A percentile compares a stretch with the other conserved stretches of the same genome.
These are phyloP conservation scores for Oryza punctata DNA, from an alignment of 176 grass and related monocot genomes.

Conservation along the genomic window DNA sequence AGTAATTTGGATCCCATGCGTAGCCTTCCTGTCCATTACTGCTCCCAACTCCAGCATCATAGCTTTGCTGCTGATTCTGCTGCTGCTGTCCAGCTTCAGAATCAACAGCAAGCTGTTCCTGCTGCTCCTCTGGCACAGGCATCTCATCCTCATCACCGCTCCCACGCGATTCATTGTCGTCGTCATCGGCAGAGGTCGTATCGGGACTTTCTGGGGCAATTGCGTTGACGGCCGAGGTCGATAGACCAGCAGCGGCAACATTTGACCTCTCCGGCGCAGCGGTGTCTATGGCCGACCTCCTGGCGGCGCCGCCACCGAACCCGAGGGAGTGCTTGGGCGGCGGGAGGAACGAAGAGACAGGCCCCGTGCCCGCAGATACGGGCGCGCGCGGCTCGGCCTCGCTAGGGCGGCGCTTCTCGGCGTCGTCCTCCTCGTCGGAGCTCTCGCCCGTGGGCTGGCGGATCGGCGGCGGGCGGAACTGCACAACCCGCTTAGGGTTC, in stretches of 20 bases:
- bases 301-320: constrained; percentile 42
- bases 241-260: not conserved
- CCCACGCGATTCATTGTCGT: not conserved
- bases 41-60: constrained; percentile 46
- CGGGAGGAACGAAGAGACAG: constrained; percentile 79
- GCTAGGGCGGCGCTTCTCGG: constrained; percentile 44
- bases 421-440: constrained; percentile 65
- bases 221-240: constrained; percentile 4
- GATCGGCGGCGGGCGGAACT: constrained; percentile 70
- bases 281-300: constrained; percentile 42
- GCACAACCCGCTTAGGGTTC: constrained; percentile 84
- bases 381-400: constrained; percentile 31
- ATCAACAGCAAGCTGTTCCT: constrained; percentile 33
- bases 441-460: constrained; percentile 42
- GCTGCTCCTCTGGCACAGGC: constrained; percentile 38
- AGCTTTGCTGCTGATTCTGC: constrained; percentile 31
- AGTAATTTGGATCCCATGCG: constrained; percentile 59
- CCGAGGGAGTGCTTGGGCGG: constrained; percentile 79
- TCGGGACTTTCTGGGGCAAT: not conserved
- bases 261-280: constrained; percentile 32
- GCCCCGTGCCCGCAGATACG: constrained; percentile 33
- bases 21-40: constrained; percentile 35
- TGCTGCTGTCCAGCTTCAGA: constrained; percentile 36
- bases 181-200: not conserved
- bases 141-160: constrained; percentile 33